Evolutionary conservation across 164 flowering plant genomes (phyloP).

Genomic region (Dillenia turbinata): DNA sequence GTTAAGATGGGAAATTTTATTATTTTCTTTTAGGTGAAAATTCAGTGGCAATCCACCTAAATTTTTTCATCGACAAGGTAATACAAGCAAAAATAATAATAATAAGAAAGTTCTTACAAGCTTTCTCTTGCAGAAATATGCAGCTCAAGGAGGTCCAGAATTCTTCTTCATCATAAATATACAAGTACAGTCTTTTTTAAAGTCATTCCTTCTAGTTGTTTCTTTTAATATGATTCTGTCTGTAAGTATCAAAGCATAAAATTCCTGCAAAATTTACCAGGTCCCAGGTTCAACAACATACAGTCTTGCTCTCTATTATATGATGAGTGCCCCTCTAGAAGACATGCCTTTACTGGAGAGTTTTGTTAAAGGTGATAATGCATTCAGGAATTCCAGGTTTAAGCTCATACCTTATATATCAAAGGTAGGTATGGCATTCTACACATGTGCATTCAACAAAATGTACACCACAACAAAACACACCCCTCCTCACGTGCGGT

Average conservation of each 20-base stretch:
- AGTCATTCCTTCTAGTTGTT: not conserved
- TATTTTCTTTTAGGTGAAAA: not conserved
- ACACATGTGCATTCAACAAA: too few species aligned
- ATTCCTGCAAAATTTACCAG: conserved; percentile 26
- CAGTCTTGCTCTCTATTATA: conserved; percentile 62
- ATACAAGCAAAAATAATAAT: too few species aligned
- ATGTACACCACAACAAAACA: too few species aligned
- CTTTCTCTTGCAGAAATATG: conserved; percentile 60
- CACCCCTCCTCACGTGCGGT: too few species aligned
- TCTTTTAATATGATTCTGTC: not conserved
- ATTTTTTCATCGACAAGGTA: not conserved
- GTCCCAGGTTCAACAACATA: conserved; percentile 81
- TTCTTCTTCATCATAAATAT: conserved; percentile 85
- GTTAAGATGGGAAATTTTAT: conserved; percentile 18
- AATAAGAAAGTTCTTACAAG: conserved; percentile 4
- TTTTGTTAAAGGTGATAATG: conserved; percentile 82
- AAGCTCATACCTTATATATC: conserved; percentile 95
- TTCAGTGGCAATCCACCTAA: not conserved
- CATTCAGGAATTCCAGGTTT: conserved; percentile 83
- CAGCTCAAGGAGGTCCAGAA: conserved; percentile 69
- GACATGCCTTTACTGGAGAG: conserved; percentile 58
- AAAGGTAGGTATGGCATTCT: conserved; percentile 40
- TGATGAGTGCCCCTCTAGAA: conserved; percentile 61
- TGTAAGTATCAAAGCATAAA: not conserved
- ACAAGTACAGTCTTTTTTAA: conserved; percentile 44